Conservation (phyloP, 2,329 filamentous ascomycete genomes). For the Fusarium albosuccineum region DNA sequence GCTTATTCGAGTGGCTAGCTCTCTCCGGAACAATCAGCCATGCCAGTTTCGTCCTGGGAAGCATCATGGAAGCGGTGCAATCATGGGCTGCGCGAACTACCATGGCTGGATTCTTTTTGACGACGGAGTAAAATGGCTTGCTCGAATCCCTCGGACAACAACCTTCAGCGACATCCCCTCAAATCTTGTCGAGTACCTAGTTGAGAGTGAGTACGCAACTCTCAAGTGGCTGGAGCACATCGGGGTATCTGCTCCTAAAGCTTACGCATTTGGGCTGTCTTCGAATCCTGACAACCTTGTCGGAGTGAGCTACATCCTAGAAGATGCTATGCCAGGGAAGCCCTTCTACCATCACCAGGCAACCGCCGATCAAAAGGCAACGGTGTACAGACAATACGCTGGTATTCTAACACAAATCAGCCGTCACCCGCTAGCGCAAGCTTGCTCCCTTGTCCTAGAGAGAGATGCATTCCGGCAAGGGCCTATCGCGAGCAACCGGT, state of each 20-base stretch:
- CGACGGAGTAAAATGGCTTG: conserved; percentile 42
- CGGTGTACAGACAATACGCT: conserved; percentile 18
- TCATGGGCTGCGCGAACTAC: conserved; percentile 45
- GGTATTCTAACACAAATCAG: conserved; percentile 8
- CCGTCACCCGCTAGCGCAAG: not conserved
- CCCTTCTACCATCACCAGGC: conserved; percentile 19
- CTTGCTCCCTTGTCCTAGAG: conserved; percentile 8
- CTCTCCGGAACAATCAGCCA: conserved; percentile 18
- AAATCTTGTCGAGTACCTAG: conserved; percentile 43
- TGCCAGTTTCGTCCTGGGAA: conserved; percentile 36
- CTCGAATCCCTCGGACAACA: conserved; percentile 42
- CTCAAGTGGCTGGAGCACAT: conserved; percentile 49
- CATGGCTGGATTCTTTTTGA: conserved; percentile 44
- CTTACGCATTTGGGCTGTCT: conserved; percentile 41
- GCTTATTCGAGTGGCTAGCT: conserved; percentile 28
- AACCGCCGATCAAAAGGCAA: conserved; percentile 19
- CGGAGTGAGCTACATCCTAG: conserved; percentile 46
- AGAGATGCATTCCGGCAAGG: not conserved
- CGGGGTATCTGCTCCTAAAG: conserved; percentile 43
- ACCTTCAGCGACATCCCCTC: conserved; percentile 37
- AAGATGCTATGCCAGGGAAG: conserved; percentile 43
- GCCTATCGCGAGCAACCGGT: conserved; percentile 21
- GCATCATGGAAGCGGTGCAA: conserved; percentile 25
- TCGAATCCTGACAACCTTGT: conserved; percentile 37
- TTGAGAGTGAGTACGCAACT: conserved; percentile 49